Evolutionary conservation across 495 filamentous ascomycete species (phyloP).

Genomic region (Evernia prunastri): DNA sequence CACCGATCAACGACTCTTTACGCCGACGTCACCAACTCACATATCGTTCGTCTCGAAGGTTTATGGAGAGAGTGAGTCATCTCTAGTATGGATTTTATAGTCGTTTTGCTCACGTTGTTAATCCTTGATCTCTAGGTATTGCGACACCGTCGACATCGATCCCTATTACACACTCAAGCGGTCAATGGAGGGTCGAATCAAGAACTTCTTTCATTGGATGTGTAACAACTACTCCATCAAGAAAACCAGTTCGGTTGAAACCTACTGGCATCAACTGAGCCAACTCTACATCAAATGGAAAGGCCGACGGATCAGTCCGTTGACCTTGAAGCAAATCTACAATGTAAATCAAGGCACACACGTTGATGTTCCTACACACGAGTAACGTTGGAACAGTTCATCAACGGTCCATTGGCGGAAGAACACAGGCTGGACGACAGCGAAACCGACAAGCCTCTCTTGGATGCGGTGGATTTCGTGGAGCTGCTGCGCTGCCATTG

Average conservation of each 20-base stretch:
- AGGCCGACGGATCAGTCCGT: slow-evolving; percentile 10
- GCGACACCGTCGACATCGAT: too few species aligned
- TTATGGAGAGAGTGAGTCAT: too few species aligned
- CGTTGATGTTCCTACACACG: not conserved
- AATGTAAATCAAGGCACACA: not conserved
- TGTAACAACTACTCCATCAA: slow-evolving; percentile 11
- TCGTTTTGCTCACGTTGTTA: not conserved
- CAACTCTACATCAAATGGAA: slow-evolving; percentile 18
- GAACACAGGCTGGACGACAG: slow-evolving; percentile 17
- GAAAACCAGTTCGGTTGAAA: slow-evolving; percentile 16
- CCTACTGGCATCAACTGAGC: slow-evolving; percentile 15
- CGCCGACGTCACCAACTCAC: slow-evolving; percentile 4
- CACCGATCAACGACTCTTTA: slow-evolving; percentile 15
- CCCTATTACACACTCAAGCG: slow-evolving; percentile 5
- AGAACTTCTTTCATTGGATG: slow-evolving; percentile 15
- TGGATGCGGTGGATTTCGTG: slow-evolving; percentile 15
- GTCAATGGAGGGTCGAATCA: slow-evolving; percentile 6
- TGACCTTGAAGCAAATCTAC: slow-evolving; percentile 1
- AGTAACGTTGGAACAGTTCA: slow-evolving; percentile 8
- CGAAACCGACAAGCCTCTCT: slow-evolving; percentile 17
- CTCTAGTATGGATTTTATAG: not conserved
- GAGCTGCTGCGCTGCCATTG: slow-evolving; percentile 17
- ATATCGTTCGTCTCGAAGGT: too few species aligned
- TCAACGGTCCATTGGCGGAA: slow-evolving; percentile 11
- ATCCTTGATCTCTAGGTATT: slow-evolving; percentile 9